Evolutionary conservation across 2,329 filamentous ascomycete genomes (phyloP).

Genomic region (Coleophoma cylindrospora): DNA sequence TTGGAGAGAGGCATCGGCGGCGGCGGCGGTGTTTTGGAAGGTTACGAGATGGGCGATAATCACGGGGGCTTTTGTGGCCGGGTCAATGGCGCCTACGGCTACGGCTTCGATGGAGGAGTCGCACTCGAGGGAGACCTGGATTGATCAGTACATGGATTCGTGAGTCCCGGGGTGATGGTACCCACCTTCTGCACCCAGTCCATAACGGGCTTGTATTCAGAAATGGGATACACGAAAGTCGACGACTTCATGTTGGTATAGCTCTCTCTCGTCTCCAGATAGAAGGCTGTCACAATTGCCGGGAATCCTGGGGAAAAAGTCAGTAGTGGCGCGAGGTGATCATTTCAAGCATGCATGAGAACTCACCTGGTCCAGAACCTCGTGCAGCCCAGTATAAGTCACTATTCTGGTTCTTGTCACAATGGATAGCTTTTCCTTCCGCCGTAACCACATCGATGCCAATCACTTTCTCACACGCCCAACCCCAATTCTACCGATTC

Average conservation of each 20-base stretch:
- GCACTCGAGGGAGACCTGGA: conserved; percentile 22
- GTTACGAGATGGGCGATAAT: conserved; percentile 33
- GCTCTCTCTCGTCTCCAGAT: conserved; percentile 29
- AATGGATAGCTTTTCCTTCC: conserved; percentile 21
- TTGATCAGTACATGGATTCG: too few species aligned
- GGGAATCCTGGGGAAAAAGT: conserved; percentile 37
- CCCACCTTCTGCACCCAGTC: conserved; percentile 40
- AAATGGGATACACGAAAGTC: conserved; percentile 41
- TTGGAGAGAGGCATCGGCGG: conserved; percentile 30
- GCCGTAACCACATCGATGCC: conserved; percentile 22
- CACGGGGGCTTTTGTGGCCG: conserved; percentile 22
- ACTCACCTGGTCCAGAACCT: conserved; percentile 13
- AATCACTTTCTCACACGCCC: conserved; percentile 35
- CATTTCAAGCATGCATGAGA: neutral
- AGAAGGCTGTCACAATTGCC: conserved; percentile 44
- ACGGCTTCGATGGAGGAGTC: conserved; percentile 36
- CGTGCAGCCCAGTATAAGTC: conserved; percentile 41
- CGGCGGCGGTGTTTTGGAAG: conserved; percentile 32
- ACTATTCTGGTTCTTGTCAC: conserved; percentile 36
- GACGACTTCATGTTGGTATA: conserved; percentile 8
- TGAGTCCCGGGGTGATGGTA: neutral
- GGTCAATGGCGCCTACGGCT: conserved; percentile 27
- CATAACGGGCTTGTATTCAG: conserved; percentile 38
- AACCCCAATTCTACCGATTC: conserved; percentile 43
- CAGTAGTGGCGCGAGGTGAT: neutral